Evolutionary conservation across 2,329 filamentous ascomycete species (phyloP).

Genomic region (Stenocarpella maydis): DNA sequence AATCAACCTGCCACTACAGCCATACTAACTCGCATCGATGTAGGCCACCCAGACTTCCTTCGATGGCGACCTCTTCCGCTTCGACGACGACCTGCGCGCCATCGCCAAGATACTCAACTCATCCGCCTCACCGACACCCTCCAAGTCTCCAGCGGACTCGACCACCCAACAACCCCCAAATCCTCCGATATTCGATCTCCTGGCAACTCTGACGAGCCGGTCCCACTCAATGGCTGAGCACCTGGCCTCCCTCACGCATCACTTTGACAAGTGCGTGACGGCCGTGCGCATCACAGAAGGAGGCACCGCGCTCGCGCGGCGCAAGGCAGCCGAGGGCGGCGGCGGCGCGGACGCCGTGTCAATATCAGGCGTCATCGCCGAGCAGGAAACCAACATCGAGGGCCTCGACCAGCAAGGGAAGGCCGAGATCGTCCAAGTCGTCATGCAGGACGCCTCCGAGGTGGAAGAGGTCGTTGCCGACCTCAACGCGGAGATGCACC

Average conservation of each 20-base stretch:
- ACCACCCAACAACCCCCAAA: constrained; percentile 43
- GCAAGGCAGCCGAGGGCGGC: constrained; percentile 71
- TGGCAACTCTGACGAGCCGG: constrained; percentile 73
- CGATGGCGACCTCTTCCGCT: constrained; percentile 76
- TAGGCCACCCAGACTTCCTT: constrained; percentile 74
- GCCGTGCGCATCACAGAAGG: constrained; percentile 77
- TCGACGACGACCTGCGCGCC: constrained; percentile 76
- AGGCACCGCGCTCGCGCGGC: constrained; percentile 49
- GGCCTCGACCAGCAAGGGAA: constrained; percentile 79
- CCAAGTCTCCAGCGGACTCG: constrained; percentile 46
- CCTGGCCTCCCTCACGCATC: constrained; percentile 80
- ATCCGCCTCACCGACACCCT: constrained; percentile 48
- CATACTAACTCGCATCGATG: neutral
- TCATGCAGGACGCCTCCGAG: constrained; percentile 74
- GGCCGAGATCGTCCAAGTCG: constrained; percentile 81
- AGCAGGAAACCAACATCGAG: constrained; percentile 60
- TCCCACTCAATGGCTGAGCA: constrained; percentile 84
- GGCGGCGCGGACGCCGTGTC: constrained; percentile 56
- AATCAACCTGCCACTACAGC: neutral
- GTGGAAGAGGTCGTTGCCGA: constrained; percentile 73
- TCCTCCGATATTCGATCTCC: constrained; percentile 57
- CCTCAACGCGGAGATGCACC: constrained; percentile 77
- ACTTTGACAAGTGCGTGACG: constrained; percentile 93
- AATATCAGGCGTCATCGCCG: constrained; percentile 71
- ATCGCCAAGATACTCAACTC: constrained; percentile 64